A percentile compares a stretch with the other conserved stretches of the same genome.
Conservation (phyloP, 805 yeast species). For the Wickerhamomyces chambardii region DNA sequence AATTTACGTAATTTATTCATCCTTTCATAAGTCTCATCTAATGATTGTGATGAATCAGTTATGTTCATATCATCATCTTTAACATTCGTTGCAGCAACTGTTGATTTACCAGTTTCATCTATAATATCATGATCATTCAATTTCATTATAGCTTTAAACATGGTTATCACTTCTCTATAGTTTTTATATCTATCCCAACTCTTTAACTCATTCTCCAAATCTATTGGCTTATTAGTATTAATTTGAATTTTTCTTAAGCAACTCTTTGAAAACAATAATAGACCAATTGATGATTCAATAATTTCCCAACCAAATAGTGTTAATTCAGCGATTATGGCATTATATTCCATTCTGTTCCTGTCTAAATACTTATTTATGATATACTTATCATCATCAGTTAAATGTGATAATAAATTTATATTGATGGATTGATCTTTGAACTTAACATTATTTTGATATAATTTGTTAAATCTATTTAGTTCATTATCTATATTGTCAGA, state of each 20-base stretch:
- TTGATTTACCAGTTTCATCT: too few relatives aligned
- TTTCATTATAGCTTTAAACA: not conserved
- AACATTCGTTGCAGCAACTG: constrained; percentile 1
- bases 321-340: constrained; percentile 8
- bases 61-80: constrained; percentile 1
- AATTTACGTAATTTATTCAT: not conserved
- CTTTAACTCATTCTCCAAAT: constrained; percentile 25
- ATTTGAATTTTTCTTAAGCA: constrained; percentile 27
- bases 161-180: constrained; percentile 9
- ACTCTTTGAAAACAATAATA: constrained; percentile 20
- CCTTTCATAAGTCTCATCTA: not conserved
- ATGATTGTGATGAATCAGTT: not conserved
- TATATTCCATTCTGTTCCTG: constrained; percentile 4
- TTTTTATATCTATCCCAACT: constrained; percentile 27
- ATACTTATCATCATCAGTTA: constrained; percentile 1
- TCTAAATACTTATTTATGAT: constrained; percentile 4
- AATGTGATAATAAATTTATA: constrained; percentile 1
- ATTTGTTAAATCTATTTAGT: constrained; percentile 1
- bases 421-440: not conserved
- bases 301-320: constrained; percentile 29
- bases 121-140: too few relatives aligned
- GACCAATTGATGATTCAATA: constrained; percentile 16
- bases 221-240: constrained; percentile 14
- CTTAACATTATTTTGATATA: constrained; percentile 4
- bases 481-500: constrained; percentile 5